Base-by-base conservation (phyloP, 106 monocot species). In the Gastrodia elata region DNA sequence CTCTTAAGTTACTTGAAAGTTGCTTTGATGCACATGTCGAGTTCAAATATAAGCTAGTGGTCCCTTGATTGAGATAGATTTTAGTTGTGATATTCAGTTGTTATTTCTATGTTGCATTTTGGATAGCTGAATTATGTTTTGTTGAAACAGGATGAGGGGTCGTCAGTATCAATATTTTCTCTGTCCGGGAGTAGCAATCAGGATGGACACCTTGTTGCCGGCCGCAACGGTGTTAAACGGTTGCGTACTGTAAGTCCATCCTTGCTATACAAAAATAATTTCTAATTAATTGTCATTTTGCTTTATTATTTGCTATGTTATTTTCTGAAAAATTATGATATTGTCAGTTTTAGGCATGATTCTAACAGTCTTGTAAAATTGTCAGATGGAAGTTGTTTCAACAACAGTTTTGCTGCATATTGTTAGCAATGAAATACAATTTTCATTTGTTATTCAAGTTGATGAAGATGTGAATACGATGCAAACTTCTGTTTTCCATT, bases 171-270 rank as follows among this genome's bases (percentile, higher is more conserved):
- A 68, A 93, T 97, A 77, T 97, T 97, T 84, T 86, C 90, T 75
- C 87, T 97, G 74, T 93, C 92, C 74, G 90, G 88, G 73, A 90
- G 82, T 76, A 96, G 79, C 73, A 65, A 65, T 80, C 92, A 92
- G 81, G 92, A 96, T 86, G 87, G 92, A 9, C 86, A 84, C 68
- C 71, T 92, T 73, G 79, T 77, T 83, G 96, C 96, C 64, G 96
- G 87, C 58, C 92, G 96, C 34, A 96, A 96, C 78, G 92, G 96
- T 68, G 89, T 92, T 64, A 96, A 96, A 74, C 83, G 96, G 36
- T 74, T 96, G 57, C 82, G 96, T 1, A 96, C 92, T 1, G 96
- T 92, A 92, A 84, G 78, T n/a, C 56, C 34, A 67, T 37, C n/a
- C 37, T 67, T 67, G 28, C 6, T 32, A 32, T 37, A 15, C 30